phyloP scores from a whole-genome alignment of 2,329 filamentous ascomycete species.

The Epichloe sp. region DNA sequence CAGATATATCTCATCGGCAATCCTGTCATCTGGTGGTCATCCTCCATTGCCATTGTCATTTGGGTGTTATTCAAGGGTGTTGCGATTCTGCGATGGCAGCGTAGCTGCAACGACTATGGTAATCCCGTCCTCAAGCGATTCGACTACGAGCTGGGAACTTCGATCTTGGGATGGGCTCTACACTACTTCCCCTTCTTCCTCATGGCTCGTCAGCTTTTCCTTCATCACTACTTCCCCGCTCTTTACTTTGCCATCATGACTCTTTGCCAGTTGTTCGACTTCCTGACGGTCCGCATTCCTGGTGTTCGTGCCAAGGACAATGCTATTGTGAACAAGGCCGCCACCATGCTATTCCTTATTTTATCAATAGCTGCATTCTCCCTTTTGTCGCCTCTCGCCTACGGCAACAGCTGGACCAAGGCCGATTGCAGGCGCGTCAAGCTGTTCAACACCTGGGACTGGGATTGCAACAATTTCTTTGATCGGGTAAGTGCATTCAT shows the following conservation, averaged over 20 bases:
- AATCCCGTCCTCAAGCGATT: slow-evolving; percentile 84
- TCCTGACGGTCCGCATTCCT: slow-evolving; percentile 59
- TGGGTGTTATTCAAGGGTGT: slow-evolving; percentile 81
- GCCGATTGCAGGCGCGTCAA: slow-evolving; percentile 76
- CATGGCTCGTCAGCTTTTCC: slow-evolving; percentile 94
- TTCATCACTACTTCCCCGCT: slow-evolving; percentile 97
- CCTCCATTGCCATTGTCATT: slow-evolving; percentile 60
- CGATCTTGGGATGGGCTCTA: slow-evolving; percentile 85
- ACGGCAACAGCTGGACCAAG: slow-evolving; percentile 91
- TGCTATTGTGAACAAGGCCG: slow-evolving; percentile 60
- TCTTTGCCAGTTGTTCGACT: slow-evolving; percentile 83
- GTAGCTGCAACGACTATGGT: slow-evolving; percentile 76
- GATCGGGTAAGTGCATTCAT: slow-evolving; percentile 57
- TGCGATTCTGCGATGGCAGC: slow-evolving; percentile 84
- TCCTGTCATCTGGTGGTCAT: slow-evolving; percentile 87
- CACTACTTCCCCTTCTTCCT: slow-evolving; percentile 99
- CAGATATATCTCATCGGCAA: slow-evolving; percentile 97
- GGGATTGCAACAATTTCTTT: slow-evolving; percentile 92
- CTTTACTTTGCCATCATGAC: slow-evolving; percentile 89
- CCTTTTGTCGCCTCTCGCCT: slow-evolving; percentile 78
- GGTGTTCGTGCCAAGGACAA: slow-evolving; percentile 51
- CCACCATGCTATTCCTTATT: slow-evolving; percentile 60
- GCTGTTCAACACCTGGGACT: slow-evolving; percentile 84
- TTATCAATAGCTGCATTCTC: slow-evolving; percentile 64
- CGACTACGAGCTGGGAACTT: slow-evolving; percentile 89